Base-by-base conservation (phyloP, 2,329 filamentous ascomycete genomes). In the Pseudopithomyces chartarum region DNA sequence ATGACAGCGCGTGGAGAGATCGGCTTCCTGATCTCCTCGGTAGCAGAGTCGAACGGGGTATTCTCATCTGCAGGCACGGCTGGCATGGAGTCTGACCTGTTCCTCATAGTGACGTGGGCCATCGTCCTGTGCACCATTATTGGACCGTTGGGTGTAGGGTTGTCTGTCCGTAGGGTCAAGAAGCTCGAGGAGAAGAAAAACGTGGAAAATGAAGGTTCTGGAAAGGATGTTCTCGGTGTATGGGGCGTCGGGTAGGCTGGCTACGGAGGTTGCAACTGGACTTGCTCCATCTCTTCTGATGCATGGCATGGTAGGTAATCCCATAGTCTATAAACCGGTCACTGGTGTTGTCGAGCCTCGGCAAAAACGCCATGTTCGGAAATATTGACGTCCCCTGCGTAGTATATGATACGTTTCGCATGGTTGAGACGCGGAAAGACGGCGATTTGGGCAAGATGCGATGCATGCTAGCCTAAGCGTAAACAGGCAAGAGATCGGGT, bases 1-100 rank as follows among this genome's bases (percentile, higher is more conserved):
- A 94, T 94, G 90, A 84, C 89, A 0, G 86, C 90, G 0, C 81
- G 90, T n/a, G 90, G 90, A 0, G 90, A 95, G 70, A 91, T 94
- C 33, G 90, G 90, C 0, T 92, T 92, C 59, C 73, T 94, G 42
- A 91, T 95, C 58, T 87, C 87, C 1, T 85, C 87, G 0, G 73
- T 92, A 0, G 88, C 88, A 0, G 82, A 90, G 64, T 81, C 75
- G 5, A 76, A 78, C 13, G 80, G 81, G 0, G 77, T 84, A 11
- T 84, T 84, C 57, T 70, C 71, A 1, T 58, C 63, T 6, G 53
- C 63, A 1, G 44, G 56, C 12, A 23, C 46, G 8, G 56, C 54
- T 1, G 55, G 58, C 6, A 64, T 59, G 2, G 70, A 72, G 15
- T 78, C 80, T 0, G 79, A 83, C 34, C 77, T 82, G 0, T 86